Conservation (phyloP, 176 grass and related monocot species). For the Triticum monococcum region DNA sequence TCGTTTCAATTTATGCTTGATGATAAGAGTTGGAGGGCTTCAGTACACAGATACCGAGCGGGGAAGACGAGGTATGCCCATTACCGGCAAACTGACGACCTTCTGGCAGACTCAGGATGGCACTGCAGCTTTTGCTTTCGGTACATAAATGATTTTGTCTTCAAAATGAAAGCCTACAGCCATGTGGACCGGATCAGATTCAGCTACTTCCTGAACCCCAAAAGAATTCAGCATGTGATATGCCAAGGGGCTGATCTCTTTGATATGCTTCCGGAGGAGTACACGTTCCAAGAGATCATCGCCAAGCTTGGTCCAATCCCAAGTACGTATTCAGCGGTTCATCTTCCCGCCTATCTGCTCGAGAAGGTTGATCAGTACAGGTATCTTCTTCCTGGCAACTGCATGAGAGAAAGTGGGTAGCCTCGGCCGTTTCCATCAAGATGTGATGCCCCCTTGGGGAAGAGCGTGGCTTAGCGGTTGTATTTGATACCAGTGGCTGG, state of each 20-base stretch:
- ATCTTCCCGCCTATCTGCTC: conserved; percentile 72
- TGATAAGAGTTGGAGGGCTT: conserved; percentile 82
- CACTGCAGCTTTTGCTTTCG: conserved; percentile 95
- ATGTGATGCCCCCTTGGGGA: conserved; percentile 19
- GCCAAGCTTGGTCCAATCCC: conserved; percentile 77
- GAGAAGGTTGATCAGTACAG: conserved; percentile 65
- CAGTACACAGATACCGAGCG: conserved; percentile 68
- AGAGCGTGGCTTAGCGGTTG: conserved; percentile 11
- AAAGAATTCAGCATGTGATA: conserved; percentile 81
- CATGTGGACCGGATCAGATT: conserved; percentile 81
- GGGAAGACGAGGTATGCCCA: conserved; percentile 79
- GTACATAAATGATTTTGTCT: conserved; percentile 67
- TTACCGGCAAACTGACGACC: conserved; percentile 71
- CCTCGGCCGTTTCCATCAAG: not conserved
- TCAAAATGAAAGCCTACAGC: conserved; percentile 94
- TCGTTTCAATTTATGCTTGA: conserved; percentile 82
- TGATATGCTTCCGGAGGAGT: conserved; percentile 91
- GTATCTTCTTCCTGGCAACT: conserved; percentile 81
- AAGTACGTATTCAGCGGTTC: conserved; percentile 73
- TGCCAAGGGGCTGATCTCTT: conserved; percentile 77
- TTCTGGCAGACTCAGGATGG: conserved; percentile 90
- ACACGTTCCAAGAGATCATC: conserved; percentile 90
- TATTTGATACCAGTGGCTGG: conserved; percentile 42
- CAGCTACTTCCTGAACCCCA: conserved; percentile 59
- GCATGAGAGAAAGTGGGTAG: conserved; percentile 73